Evolutionary conservation across 169 alveolate genomes (phyloP).

Genomic region (Perkinsus marinus): DNA sequence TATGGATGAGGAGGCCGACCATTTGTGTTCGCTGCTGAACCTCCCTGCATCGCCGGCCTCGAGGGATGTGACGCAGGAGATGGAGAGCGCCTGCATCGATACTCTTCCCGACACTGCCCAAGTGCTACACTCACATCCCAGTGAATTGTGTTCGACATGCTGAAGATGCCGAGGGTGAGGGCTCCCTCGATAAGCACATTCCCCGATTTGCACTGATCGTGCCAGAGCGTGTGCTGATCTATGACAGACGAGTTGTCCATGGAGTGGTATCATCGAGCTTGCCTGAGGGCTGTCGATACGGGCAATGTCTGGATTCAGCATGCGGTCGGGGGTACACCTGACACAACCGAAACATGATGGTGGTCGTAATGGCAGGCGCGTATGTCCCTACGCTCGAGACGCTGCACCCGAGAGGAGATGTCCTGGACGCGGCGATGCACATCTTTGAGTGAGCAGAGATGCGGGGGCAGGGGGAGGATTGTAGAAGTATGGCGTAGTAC

Average conservation of each 20-base stretch:
- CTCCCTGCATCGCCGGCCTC: background rate
- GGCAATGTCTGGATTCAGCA: background rate
- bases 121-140: background rate
- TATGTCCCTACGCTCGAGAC: background rate
- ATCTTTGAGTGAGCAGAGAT: background rate
- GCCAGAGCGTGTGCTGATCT: background rate
- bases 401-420: background rate
- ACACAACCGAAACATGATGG: background rate
- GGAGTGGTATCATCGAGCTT: background rate
- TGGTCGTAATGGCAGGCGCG: background rate
- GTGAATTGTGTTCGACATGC: background rate
- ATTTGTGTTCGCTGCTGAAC: background rate
- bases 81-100: background rate
- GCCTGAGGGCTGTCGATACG: background rate
- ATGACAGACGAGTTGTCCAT: background rate
- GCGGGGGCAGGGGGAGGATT: background rate
- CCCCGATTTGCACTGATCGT: background rate
- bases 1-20: background rate
- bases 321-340: background rate
- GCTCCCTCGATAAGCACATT: background rate
- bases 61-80: background rate
- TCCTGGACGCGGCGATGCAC: background rate
- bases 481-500: background rate
- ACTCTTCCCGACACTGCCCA: background rate
- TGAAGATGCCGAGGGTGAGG: background rate